Evolutionary conservation across 306 rosid species (phyloP), one percentile per base, ranked within the genome.

Genomic region (Adenanthera pavonina): DNA sequence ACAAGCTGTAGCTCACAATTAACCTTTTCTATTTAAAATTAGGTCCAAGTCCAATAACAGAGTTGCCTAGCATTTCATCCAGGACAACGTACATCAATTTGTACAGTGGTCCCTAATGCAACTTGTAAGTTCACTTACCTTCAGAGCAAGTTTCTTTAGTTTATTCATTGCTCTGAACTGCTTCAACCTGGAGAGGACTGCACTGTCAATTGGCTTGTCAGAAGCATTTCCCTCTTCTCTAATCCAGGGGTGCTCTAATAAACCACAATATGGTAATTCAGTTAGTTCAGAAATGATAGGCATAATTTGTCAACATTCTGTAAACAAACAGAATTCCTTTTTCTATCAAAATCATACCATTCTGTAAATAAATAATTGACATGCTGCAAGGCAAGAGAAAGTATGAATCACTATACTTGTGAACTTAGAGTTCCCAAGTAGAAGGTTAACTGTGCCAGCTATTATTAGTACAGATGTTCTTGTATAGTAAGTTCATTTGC

Each of bases 111-210:
- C 90, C 80, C 79, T 61, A 2, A 53, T 46, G 75, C 8, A 77
- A 56, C 64, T 49, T 33, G 19, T 74, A 62, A 16, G 41, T 60
- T 65, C 38, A 78, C 66, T 17, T 72, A 91, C 97, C 97, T 92
- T 94, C 74, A 94, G 83, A 48, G 98, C 98, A 66, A 94, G 96
- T 85, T 92, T 89, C 88, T 94, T 94, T 40, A 94, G 91, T 83
- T 94, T 92, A 82, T 94, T 94, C 98, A 94, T 94, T 35, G 94
- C 97, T 86, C 96, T 90, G 83, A 94, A 94, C 81, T 94, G 98
- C 90, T 94, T 94, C 97, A 94, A 88, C 88, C 98, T 87, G 19
- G 98, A 89, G 56, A 92, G 94, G 57, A 94, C 97, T 34, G 97
- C 98, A 61, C 95, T 91, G 85, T 94, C 98, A 44, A 92, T 94